Evolutionary conservation across 2,329 filamentous ascomycete species (phyloP), one percentile per base, ranked within the genome.

Genomic region (Scleromitrula shiraiana): DNA sequence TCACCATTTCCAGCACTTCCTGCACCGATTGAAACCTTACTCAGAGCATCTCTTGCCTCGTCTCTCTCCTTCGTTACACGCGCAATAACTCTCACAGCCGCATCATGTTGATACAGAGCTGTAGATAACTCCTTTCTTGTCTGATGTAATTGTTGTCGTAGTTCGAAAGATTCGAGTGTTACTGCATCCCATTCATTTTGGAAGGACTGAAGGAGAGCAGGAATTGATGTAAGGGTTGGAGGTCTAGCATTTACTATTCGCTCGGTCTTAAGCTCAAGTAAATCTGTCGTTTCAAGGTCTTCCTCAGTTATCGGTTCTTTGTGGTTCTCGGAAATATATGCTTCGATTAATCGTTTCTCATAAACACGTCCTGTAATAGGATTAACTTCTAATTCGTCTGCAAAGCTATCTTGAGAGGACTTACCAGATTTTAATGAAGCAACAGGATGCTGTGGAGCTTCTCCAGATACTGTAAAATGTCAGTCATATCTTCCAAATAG

Each of bases 171-270:
- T 70, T 98, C 93, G 29, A 97, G 74, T 10, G 91, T 88, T 37
- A 96, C 72, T 7, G 90, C 84, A 65, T 98, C 93, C 93, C 93
- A 98, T 74, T 98, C 93, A 67, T 95, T 95, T 67, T 98, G 93
- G 67, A 98, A 97, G 32, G 90, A 85, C 41, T 88, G 85, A 48
- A 98, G 84, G 48, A 98, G 79, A 15, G 93, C 89, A 19, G 93
- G 93, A 63, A 98, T 95, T 30, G 93, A 98, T 46, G 93, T 97
- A 61, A 97, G 81, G 27, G 88, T 90, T 26, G 93, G 91, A 50
- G 93, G 90, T 62, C 93, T 81, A 42, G 93, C 91, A 59, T 86
- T 85, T 53, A 96, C 88, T 59, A 88, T 78, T 69, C 85, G 83
- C 58, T 85, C 77, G 50, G 87, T 82, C 71, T 93, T 88, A 67